These are phyloP conservation scores for Arabidopsis suecica DNA, from an alignment of 345 rosid species.

Conservation along the genomic window DNA sequence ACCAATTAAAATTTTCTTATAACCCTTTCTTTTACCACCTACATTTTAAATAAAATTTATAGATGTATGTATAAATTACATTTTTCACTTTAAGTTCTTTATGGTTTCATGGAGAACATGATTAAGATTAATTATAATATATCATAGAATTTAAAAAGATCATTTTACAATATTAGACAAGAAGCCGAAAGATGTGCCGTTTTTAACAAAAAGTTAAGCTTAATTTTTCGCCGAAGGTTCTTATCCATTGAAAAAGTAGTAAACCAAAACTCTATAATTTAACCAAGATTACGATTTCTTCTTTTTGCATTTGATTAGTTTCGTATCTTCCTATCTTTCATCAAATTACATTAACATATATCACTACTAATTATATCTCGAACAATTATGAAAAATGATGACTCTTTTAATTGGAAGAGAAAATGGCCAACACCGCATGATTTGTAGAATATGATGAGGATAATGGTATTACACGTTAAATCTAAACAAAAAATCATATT, in stretches of 20 bases:
- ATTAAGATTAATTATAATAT: slow-evolving; percentile 14
- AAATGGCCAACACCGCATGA: slow-evolving; percentile 43
- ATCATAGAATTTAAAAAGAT: slow-evolving; percentile 1
- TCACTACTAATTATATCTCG: slow-evolving; percentile 1
- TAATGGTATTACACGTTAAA: slow-evolving; percentile 26
- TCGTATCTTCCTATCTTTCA: slow-evolving; percentile 4
- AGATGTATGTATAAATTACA: slow-evolving; percentile 8
- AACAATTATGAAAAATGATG: slow-evolving; percentile 34
- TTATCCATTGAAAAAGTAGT: slow-evolving; percentile 15
- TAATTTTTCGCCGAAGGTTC: slow-evolving; percentile 35
- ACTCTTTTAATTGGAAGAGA: slow-evolving; percentile 21
- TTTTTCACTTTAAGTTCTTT: slow-evolving; percentile 11
- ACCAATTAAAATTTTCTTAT: not conserved
- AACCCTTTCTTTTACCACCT: not conserved
- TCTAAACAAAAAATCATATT: not conserved
- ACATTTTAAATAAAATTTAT: not conserved
- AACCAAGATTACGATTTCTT: slow-evolving; percentile 5
- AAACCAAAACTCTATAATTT: not conserved
- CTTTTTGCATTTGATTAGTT: not conserved
- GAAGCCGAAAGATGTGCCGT: slow-evolving; percentile 43
- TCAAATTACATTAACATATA: not conserved
- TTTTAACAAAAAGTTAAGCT: slow-evolving; percentile 28
- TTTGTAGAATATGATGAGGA: slow-evolving; percentile 31
- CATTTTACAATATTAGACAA: slow-evolving; percentile 10
- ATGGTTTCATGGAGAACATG: slow-evolving; percentile 28